phyloP scores from a whole-genome alignment of 1,284 basidiomycete species.

The Dichomitus squalens region DNA sequence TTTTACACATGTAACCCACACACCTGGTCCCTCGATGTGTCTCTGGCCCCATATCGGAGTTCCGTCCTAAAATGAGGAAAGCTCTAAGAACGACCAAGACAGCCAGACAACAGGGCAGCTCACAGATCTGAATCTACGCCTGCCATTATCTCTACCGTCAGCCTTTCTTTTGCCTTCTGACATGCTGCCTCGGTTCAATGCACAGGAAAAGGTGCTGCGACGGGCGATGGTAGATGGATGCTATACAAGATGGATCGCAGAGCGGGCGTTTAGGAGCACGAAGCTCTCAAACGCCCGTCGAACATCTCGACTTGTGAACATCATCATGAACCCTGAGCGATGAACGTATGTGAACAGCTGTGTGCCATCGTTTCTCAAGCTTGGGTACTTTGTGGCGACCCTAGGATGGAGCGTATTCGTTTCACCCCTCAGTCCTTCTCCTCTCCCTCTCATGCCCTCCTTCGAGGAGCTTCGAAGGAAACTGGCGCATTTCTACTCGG shows the following conservation, averaged over 20 bases:
- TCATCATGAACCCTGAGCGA: slow-evolving; percentile 3
- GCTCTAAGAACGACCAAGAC: too few species aligned
- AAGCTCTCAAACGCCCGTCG: background rate
- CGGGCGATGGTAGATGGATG: background rate
- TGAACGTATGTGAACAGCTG: background rate
- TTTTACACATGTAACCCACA: slow-evolving; percentile 82
- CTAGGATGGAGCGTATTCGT: background rate
- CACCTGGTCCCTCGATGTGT: slow-evolving; percentile 72
- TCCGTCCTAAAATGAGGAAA: slow-evolving; percentile 63
- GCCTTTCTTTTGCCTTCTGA: slow-evolving; percentile 29
- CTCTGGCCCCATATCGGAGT: slow-evolving; percentile 65
- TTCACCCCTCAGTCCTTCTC: background rate
- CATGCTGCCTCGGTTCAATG: slow-evolving; percentile 13
- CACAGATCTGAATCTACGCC: slow-evolving; percentile 30
- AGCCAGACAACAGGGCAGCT: background rate
- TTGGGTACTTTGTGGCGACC: background rate
- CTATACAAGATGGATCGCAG: background rate
- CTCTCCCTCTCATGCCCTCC: slow-evolving; percentile 1
- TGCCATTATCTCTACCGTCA: slow-evolving; percentile 27
- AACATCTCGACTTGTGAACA: slow-evolving; percentile 6
- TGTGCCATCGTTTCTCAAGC: slow-evolving; percentile 2
- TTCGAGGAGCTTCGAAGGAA: slow-evolving; percentile 6
- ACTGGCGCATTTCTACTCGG: background rate
- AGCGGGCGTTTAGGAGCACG: background rate
- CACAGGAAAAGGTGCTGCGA: background rate